Evolutionary conservation across 108 stramenopile genomes (phyloP).

Genomic region (Nitzschia sp.): DNA sequence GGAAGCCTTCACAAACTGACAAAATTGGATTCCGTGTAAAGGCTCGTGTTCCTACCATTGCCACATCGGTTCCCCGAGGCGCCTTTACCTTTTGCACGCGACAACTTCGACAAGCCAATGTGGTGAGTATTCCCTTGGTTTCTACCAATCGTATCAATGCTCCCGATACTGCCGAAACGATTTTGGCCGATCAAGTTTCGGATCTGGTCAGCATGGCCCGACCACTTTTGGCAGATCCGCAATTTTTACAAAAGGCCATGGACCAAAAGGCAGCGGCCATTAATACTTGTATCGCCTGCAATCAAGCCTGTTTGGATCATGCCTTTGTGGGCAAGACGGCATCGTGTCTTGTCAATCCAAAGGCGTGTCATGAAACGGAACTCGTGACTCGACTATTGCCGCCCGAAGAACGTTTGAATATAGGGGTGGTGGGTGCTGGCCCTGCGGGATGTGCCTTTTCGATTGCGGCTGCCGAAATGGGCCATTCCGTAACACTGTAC

Average conservation of each 20-base stretch:
- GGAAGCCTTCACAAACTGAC: too few species aligned
- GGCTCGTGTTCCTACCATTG: slow-evolving; percentile 97
- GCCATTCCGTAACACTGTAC: slow-evolving; percentile 91
- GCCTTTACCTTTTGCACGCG: slow-evolving; percentile 93
- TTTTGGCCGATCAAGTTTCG: slow-evolving; percentile 72
- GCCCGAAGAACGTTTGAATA: slow-evolving; percentile 46
- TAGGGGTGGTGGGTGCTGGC: slow-evolving; percentile 97
- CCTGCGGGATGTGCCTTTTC: slow-evolving; percentile 96
- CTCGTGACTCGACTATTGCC: slow-evolving; percentile 40
- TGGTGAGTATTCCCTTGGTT: slow-evolving; percentile 85
- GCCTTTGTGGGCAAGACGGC: slow-evolving; percentile 95
- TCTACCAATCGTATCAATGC: slow-evolving; percentile 98
- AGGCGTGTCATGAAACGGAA: slow-evolving; percentile 94
- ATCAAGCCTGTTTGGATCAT: slow-evolving; percentile 99
- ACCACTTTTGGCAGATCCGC: slow-evolving; percentile 96
- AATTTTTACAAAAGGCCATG: slow-evolving; percentile 87
- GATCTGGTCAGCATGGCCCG: slow-evolving; percentile 97
- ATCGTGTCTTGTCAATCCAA: slow-evolving; percentile 96
- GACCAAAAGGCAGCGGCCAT: slow-evolving; percentile 77
- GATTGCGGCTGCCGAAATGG: slow-evolving; percentile 77
- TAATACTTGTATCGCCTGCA: slow-evolving; percentile 99
- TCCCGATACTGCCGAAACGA: slow-evolving; percentile 82
- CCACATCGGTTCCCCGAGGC: slow-evolving; percentile 94
- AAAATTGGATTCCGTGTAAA: too few species aligned
- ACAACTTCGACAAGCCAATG: slow-evolving; percentile 70